Evolutionary conservation across 257 asterid species (phyloP), one percentile per base, ranked within the genome.

Genomic region (Leonotis leonurus): DNA sequence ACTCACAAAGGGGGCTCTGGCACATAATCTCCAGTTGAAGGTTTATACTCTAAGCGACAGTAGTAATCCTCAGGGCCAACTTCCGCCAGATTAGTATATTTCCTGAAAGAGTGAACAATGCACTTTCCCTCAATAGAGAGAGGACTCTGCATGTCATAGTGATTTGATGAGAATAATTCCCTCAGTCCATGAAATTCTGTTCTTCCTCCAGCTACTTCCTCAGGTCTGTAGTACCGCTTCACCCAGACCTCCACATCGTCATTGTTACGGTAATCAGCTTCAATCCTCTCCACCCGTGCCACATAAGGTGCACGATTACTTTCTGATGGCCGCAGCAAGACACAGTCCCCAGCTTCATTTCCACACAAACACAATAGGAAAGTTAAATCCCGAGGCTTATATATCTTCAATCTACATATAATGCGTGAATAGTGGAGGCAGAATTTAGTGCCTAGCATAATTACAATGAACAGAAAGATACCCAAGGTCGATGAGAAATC

Each of bases 191-290:
- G 89, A 65, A 86, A 86, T 65, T 78, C 78, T 56, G 82, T 77
- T 36, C 91, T 70, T 37, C 95, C 95, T 20, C 84, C 89, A 10
- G 43, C 48, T 35, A 87, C 73, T 64, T 86, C 95, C 78, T 86
- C 91, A 13, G 89, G 95, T 69, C 91, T 75, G 67, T 84, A 84
- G 52, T 82, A 87, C 95, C 92, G 84, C 61, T 84, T 78, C 26
- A 84, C 85, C n/a, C 62, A 68, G 11, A 84, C 82, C 44, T 62
- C 79, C 68, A 70, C 55, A 58, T n/a, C n/a, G n/a, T n/a, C n/a
- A n/a, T 74, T 73, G 56, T 67, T 70, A 14, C 80, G 73, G n/a
- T 59, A 73, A 70, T 76, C 92, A 30, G 77, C 81, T 65, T 82
- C 93, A 8, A 84, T 74, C 64, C 72, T 82, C 77, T 84, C 82